Base-by-base conservation (phyloP, 148 eudicot species). In the Bassia scoparia region DNA sequence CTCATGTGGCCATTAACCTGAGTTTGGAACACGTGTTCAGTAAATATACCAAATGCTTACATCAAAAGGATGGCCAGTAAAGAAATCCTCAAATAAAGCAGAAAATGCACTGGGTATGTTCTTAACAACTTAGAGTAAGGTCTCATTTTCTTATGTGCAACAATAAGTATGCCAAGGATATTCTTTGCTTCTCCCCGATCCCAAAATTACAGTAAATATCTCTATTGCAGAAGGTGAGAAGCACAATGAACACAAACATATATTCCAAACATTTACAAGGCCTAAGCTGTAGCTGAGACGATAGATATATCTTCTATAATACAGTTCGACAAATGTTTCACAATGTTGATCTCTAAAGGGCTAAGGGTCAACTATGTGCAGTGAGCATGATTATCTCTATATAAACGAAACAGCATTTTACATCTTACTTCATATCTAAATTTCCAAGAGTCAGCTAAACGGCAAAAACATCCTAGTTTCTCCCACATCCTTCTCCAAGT, bases 1-100 rank as follows among this genome's bases (percentile, higher is more conserved):
- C 82, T 81, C 72, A 77, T 71, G 38, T 68, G 67, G 24, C 70
- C 74, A 72, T 81, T 78, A 46, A 61, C 84, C 81, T 72, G 80
- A 70, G 58, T 48, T 65, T 3, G 23, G 31, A 46, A 61, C 35
- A 29, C 13, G n/a, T 27, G 21, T 70, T n/a, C 35, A 65, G 72
- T 30, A 16, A 16, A 58, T 46, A 35, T 37, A n/a, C n/a, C n/a
- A 18, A 27, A 1, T 31, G 14, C 18, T 35, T 23, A 48, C n/a
- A 44, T 3, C 27, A 61, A 34, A n/a, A 56, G 55, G 31, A 15
- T 41, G 46, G 46, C 76, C 55, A 53, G 54, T 69, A 56, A 14
- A 6, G 16, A 30, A 18, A n/a, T 1, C 33, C 16, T 46, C 20
- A 61, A n/a, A 37, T 18, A 33, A 33, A 20, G 13, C 66, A 34